Evolutionary conservation across 257 asterid species (phyloP), one percentile per base, ranked within the genome.

Genomic region (Salvia rosmarinus): DNA sequence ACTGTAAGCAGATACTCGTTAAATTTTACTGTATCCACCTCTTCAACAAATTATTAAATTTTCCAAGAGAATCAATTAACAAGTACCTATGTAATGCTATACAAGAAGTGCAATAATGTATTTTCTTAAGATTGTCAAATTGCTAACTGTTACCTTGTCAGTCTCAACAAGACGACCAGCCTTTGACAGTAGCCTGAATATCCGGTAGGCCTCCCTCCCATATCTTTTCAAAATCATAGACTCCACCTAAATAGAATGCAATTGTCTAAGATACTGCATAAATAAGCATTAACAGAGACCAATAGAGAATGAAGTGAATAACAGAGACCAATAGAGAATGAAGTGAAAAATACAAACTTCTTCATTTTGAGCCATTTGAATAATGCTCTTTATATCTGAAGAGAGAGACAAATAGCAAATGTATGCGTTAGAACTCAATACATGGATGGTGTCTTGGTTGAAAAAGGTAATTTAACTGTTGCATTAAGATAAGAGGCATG

Each of bases 201-300:
- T 88, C 83, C 91, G 83, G 81, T 81, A 90, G 46, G 96, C 96
- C 70, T 91, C 96, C 79, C 61, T 79, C 70, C 99, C 99, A 66
- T 89, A 84, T 77, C 98, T 88, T 84, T 75, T 91, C 77, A 79
- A 72, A 46, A 95, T 85, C 81, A 88, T 79, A 67, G 98, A 85
- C 71, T 95, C 98, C 77, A 95, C 95, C 99, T 94, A 80, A 74
- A 79, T 63, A 67, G 51, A 79, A 67, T 34, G 64, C 60, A 20
- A 60, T 72, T 30, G 71, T 63, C 69, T 57, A 66, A 74, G 59
- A 62, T 40, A 68, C 68, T 30, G 39, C 59, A 70, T 52, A 28
- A 34, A 75, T 60, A 47, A 59, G 42, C 21, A 44, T 19, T 6
- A 11, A 71, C 60, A 75, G 32, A 72, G 28, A 44, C 16, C 43